Conservation (phyloP, 1,284 basidiomycete genomes). For the Tilletiaria anomala region DNA sequence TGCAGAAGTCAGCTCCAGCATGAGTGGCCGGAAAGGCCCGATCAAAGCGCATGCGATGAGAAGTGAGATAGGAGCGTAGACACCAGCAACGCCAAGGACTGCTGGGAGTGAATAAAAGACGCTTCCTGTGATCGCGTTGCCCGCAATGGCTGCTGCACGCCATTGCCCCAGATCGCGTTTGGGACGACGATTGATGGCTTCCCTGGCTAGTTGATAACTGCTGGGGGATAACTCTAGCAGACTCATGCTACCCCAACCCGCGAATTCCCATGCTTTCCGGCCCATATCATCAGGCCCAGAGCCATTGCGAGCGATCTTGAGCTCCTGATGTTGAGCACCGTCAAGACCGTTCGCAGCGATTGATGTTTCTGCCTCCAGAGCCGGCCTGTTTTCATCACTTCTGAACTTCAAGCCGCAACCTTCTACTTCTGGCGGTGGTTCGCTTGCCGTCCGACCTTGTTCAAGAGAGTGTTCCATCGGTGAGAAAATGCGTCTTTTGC, state of each 20-base stretch:
- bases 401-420: background rate
- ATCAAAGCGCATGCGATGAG: conserved; percentile 18
- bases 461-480: too few species aligned
- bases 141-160: conserved; percentile 18
- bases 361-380: background rate
- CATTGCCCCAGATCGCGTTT: conserved; percentile 13
- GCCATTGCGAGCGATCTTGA: conserved; percentile 5
- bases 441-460: too few species aligned
- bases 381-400: background rate
- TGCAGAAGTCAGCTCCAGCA: conserved; percentile 19
- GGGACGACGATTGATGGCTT: background rate
- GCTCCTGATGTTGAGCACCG: conserved; percentile 5
- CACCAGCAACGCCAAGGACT: conserved; percentile 10
- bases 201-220: background rate
- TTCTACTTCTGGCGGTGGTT: background rate
- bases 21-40: conserved; percentile 19
- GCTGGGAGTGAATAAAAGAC: conserved; percentile 27
- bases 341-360: conserved; percentile 7
- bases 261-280: conserved; percentile 21
- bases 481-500: conserved; percentile 17
- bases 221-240: conserved; percentile 12
- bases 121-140: conserved; percentile 23
- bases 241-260: conserved; percentile 25
- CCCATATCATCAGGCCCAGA: conserved; percentile 6
- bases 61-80: conserved; percentile 16